Conservation (phyloP, 1,284 basidiomycete genomes). For the Erythrobasidium hasegawianum region DNA sequence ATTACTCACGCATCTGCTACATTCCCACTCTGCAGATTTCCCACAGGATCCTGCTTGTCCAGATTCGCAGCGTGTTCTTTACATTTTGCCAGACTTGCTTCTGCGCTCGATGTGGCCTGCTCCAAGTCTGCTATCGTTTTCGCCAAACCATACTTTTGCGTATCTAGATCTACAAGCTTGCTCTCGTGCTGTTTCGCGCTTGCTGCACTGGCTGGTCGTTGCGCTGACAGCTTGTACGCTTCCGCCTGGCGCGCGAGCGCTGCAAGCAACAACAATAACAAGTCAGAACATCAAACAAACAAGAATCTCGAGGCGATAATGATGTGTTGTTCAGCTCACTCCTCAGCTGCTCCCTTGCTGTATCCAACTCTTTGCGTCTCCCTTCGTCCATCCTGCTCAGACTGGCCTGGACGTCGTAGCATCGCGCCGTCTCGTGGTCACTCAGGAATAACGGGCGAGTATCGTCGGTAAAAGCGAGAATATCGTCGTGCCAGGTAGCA, state of each 20-base stretch:
- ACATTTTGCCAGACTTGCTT: constrained; percentile 62
- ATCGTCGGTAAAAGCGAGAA: constrained; percentile 15
- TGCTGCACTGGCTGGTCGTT: constrained; percentile 62
- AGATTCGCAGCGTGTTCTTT: constrained; percentile 60
- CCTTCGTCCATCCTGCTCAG: constrained; percentile 26
- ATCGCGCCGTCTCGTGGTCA: constrained; percentile 22
- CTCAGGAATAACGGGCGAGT: constrained; percentile 24
- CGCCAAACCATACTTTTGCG: constrained; percentile 60
- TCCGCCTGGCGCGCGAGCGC: constrained; percentile 33
- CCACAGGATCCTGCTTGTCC: constrained; percentile 65
- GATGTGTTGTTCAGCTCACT: not conserved
- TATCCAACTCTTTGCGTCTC: constrained; percentile 16
- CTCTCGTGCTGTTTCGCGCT: constrained; percentile 62
- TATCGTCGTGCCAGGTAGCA: constrained; percentile 23
- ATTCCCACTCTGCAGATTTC: constrained; percentile 60
- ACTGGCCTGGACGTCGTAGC: constrained; percentile 9
- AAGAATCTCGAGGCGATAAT: no score
- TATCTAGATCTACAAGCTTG: constrained; percentile 63
- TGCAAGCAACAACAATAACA: not conserved
- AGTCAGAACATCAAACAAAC: no score
- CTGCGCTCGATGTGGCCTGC: constrained; percentile 60
- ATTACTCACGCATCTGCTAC: constrained; percentile 61
- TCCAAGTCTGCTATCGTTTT: constrained; percentile 72
- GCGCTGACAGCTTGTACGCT: constrained; percentile 54
- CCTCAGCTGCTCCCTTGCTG: constrained; percentile 21